These are phyloP conservation scores for Candida boleticola DNA, from an alignment of 805 yeast species.

Conservation along the genomic window DNA sequence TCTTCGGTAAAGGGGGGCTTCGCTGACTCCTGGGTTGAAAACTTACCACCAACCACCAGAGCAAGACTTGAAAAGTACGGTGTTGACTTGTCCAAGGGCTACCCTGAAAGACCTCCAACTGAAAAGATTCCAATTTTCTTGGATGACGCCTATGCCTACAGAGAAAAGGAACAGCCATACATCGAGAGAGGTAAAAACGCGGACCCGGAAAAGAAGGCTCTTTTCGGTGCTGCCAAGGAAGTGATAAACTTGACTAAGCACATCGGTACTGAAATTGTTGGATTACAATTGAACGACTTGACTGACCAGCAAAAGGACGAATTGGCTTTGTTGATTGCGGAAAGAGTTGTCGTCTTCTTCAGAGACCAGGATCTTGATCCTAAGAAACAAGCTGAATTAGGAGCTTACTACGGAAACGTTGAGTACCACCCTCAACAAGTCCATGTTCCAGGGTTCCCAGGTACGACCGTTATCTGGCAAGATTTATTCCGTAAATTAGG, in stretches of 20 bases:
- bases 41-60: slow-evolving; percentile 20
- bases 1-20: slow-evolving; percentile 7
- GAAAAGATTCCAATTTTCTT: slow-evolving; percentile 25
- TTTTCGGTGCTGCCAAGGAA: slow-evolving; percentile 27
- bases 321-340: slow-evolving; percentile 27
- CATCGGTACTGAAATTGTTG: slow-evolving; percentile 30
- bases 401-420: slow-evolving; percentile 28
- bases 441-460: slow-evolving; percentile 21
- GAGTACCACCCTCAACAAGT: slow-evolving; percentile 29
- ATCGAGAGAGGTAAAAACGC: slow-evolving; percentile 28
- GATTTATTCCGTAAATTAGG: slow-evolving; percentile 30
- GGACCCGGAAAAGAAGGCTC: slow-evolving; percentile 29
- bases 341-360: slow-evolving; percentile 30
- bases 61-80: slow-evolving; percentile 22
- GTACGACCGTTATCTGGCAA: slow-evolving; percentile 42
- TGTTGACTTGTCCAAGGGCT: slow-evolving; percentile 25
- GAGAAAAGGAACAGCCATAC: slow-evolving; percentile 21
- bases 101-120: slow-evolving; percentile 21
- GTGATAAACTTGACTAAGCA: slow-evolving; percentile 24
- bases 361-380: slow-evolving; percentile 32
- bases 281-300: slow-evolving; percentile 26
- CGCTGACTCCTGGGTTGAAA: slow-evolving; percentile 14
- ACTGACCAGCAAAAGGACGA: slow-evolving; percentile 28
- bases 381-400: slow-evolving; percentile 27
- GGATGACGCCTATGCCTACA: slow-evolving; percentile 26